Evolutionary conservation across 129 eudicot species (phyloP).

Genomic region (Lonicera japonica): DNA sequence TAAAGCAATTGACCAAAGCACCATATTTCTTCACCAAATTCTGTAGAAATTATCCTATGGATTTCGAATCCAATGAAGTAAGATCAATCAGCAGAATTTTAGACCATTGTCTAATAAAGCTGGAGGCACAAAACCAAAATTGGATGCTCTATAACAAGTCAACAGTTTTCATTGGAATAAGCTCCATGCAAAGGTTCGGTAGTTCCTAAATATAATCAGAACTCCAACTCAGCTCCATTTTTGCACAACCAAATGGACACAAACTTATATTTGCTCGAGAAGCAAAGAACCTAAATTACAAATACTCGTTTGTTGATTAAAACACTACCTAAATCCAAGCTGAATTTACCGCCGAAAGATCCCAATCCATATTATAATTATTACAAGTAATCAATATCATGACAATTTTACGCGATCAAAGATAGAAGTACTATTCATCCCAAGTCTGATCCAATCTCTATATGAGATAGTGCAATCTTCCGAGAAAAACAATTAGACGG

Average conservation of each 20-base stretch:
- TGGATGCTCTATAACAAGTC: not conserved
- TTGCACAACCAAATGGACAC: too few relatives aligned
- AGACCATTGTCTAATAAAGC: not conserved
- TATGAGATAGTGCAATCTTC: constrained; percentile 1
- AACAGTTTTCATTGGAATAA: too few relatives aligned
- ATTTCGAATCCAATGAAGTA: not conserved
- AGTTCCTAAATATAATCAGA: too few relatives aligned
- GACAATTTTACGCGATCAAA: constrained; percentile 14
- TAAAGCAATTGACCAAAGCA: too few relatives aligned
- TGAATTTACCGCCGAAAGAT: too few relatives aligned
- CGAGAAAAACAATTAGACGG: constrained; percentile 3
- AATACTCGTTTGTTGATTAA: too few relatives aligned
- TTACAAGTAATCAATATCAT: not conserved
- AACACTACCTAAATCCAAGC: too few relatives aligned
- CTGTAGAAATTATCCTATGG: not conserved
- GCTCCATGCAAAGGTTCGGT: too few relatives aligned
- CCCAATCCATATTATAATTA: not conserved
- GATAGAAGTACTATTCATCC: not conserved
- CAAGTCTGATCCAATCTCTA: constrained; percentile 32
- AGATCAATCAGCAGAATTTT: not conserved
- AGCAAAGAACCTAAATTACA: too few relatives aligned
- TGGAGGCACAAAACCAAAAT: not conserved
- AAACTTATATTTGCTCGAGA: too few relatives aligned
- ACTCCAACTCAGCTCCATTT: too few relatives aligned
- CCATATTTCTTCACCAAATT: too few relatives aligned